Conservation (phyloP, 306 rosid species). For the Crataegus laevigata region DNA sequence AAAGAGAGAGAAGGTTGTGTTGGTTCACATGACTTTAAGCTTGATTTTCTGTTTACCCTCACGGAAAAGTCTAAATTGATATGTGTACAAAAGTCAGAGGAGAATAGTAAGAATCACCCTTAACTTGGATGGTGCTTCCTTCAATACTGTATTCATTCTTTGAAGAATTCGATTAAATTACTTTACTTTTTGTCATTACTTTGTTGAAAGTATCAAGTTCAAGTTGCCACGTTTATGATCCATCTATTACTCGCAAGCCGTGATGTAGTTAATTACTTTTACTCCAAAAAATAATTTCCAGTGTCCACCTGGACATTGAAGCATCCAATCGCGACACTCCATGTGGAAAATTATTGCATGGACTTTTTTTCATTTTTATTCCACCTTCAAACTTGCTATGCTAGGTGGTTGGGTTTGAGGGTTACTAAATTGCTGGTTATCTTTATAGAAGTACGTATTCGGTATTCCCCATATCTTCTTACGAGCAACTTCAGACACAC, state of each 20-base stretch:
- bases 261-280: background rate
- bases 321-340: background rate
- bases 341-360: background rate
- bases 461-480: background rate
- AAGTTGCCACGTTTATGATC: slow-evolving; percentile 7
- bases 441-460: background rate
- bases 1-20: too few relatives aligned
- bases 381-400: background rate
- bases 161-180: background rate
- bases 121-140: background rate
- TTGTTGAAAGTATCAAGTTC: background rate
- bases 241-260: background rate
- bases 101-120: background rate
- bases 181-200: background rate
- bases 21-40: background rate
- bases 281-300: background rate
- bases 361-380: background rate
- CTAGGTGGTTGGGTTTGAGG: background rate
- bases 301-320: background rate
- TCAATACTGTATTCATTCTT: background rate
- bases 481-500: background rate
- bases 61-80: background rate
- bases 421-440: background rate
- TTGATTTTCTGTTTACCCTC: background rate
- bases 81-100: background rate